Base-by-base conservation (phyloP, 2,329 filamentous ascomycete genomes). In the Trichothecium roseum region DNA sequence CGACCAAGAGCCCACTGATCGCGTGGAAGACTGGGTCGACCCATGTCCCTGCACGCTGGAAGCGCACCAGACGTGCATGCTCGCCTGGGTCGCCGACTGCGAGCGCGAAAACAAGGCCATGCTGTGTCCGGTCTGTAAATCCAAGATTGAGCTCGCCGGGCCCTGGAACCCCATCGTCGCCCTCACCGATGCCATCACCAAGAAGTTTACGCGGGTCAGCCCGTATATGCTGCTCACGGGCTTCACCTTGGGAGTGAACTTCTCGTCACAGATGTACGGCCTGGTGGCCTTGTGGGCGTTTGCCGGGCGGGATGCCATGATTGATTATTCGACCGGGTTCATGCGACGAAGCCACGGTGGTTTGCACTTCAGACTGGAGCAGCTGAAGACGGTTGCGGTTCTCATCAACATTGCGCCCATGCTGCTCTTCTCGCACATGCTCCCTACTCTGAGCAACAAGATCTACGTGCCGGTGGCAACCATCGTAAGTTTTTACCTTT, bases 1-100 rank as follows among this genome's bases (percentile, higher is more conserved):
- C 42, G 74, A 74, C 34, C 63, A 76, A 42, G 61, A 62, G 18
- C 66, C 74, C 28, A 57, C 54, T 8, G 56, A 62, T 15, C 50
- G 66, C 8, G 64, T 69, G 4, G 54, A 60, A 31, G 57, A 64
- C 37, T 98, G 91, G 89, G 78, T 85, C 30, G 84, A 82, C 37
- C 88, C 91, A 2, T 98, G 91, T 54, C 82, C 81, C 1, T 98
- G 91, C 59, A 87, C 84, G 10, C 69, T 98, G 28, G 84, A 84
- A 37, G 91, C 88, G 2, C 91, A 98, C 55, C 87, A 96, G 55
- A 74, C 78, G 40, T 94, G 88, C 54, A 70, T 96, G 45, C 68
- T 96, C 28, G 82, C 86, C 49, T 98, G 88, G 88, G 81, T 96
- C 14, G 81, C 84, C n/a, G 86, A 94, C 52, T 75, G 86, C 52